A percentile compares a stretch with the other conserved stretches of the same genome.
These are phyloP conservation scores for Eutrema salsugineum DNA, from an alignment of 441 rosid species.

Conservation along the genomic window DNA sequence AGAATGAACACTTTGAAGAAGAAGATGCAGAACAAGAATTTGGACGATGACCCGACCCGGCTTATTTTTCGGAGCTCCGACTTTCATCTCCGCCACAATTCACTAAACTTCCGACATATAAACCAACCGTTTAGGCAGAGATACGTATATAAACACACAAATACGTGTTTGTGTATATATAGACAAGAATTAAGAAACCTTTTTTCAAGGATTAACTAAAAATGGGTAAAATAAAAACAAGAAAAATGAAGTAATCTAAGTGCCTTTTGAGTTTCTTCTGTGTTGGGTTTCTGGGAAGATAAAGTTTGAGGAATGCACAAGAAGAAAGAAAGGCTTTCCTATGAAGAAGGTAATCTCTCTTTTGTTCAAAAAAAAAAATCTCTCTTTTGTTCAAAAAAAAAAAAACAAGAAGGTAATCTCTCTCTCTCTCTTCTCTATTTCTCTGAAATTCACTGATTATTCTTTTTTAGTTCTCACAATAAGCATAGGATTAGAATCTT, in stretches of 20 bases:
- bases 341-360: slow-evolving; percentile 29
- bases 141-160: background rate
- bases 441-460: slow-evolving; percentile 13
- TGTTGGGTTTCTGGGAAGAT: slow-evolving; percentile 25
- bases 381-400: no score
- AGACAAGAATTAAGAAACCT: slow-evolving; percentile 6
- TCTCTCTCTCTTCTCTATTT: background rate
- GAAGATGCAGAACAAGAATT: slow-evolving; percentile 17
- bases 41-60: slow-evolving; percentile 8
- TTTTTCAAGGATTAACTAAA: background rate
- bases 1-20: slow-evolving; percentile 28
- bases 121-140: background rate
- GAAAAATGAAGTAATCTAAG: background rate
- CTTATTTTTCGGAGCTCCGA: slow-evolving; percentile 18
- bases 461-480: slow-evolving; percentile 15
- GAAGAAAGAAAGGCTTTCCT: slow-evolving; percentile 26
- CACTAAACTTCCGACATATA: slow-evolving; percentile 18
- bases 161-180: background rate
- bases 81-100: slow-evolving; percentile 20
- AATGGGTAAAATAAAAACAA: background rate
- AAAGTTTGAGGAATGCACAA: slow-evolving; percentile 26
- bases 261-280: slow-evolving; percentile 23
- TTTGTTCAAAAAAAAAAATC: no score
- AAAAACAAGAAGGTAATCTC: no score
- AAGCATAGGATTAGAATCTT: slow-evolving; percentile 27